Evolutionary conservation across 129 eudicot species (phyloP), one percentile per base, ranked within the genome.

Genomic region (Pittosporum tobira): DNA sequence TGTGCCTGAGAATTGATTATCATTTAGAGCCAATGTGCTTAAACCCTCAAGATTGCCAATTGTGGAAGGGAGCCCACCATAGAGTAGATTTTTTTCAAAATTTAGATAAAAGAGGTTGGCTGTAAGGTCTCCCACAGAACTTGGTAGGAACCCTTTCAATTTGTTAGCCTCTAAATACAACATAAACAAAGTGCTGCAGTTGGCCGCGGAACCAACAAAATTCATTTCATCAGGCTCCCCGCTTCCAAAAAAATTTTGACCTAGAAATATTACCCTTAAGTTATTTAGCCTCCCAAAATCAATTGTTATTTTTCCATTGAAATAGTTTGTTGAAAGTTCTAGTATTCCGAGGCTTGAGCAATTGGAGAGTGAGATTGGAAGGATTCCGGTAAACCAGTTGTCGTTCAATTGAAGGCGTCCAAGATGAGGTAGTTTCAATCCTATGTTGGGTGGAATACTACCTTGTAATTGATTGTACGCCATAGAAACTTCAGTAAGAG

Each of bases 371-470:
- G n/a, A n/a, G n/a, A n/a, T n/a, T n/a, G n/a, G n/a, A n/a, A n/a
- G n/a, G n/a, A n/a, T 68, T 2, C 79, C 79, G 28, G 37, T 40
- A 34, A 73, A 73, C 37, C 23, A 18, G 40, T 73, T 74, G 8
- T 10, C 1, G 4, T 18, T 16, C 19, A 74, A 10, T 14, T 48
- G 29, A 13, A 74, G 44, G 11, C 12, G 21, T 14, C 38, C 59
- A 13, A 74, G 45, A 45, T 45, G 67, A n/a, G 79, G 79, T 26
- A 68, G 56, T 20, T n/a, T 44, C 2, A 36, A 40, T 9, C 64
- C 55, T 15, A 74, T 16, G 46, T 57, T 63, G 9, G 31, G 24
- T 2, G 73, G 75, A 36, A 74, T 67, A 40, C 26, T 63, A 11
- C 79, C 79, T 7, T 38, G 6, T 34, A 74, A 71, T 50, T 57